Conservation (phyloP, 306 rosid genomes). For the Vigna trinervia region DNA sequence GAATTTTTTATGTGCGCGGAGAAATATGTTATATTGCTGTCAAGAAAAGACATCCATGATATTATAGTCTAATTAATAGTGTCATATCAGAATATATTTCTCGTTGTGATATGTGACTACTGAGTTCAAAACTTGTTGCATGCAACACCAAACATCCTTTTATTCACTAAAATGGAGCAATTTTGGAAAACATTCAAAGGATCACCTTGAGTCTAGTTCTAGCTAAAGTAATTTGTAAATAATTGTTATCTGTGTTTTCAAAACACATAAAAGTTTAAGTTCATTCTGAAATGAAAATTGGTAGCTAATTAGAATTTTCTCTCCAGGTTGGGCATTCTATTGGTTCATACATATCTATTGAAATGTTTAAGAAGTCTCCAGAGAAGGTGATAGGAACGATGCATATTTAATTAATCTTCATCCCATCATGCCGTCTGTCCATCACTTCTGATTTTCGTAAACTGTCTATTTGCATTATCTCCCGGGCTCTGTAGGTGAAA, state of each 20-base stretch:
- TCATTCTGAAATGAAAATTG: conserved; percentile 36
- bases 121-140: conserved; percentile 22
- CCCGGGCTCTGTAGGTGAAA: conserved; percentile 64
- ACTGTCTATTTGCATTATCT: conserved; percentile 42
- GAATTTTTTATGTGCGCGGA: not conserved
- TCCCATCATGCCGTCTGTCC: conserved; percentile 32
- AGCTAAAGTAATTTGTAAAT: conserved; percentile 14
- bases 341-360: conserved; percentile 77
- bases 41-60: conserved; percentile 4
- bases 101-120: not conserved
- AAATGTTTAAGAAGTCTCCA: conserved; percentile 60
- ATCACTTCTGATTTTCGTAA: conserved; percentile 39
- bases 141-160: conserved; percentile 8
- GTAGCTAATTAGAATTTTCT: conserved; percentile 43
- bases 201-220: conserved; percentile 30
- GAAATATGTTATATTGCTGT: conserved; percentile 30
- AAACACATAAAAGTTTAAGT: conserved; percentile 19
- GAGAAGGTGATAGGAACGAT: conserved; percentile 64
- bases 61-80: not conserved
- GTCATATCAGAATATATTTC: conserved; percentile 1
- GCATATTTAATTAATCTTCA: conserved; percentile 21
- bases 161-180: conserved; percentile 30
- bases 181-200: conserved; percentile 32
- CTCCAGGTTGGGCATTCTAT: conserved; percentile 90
- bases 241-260: conserved; percentile 5